Evolutionary conservation across 805 yeast genomes (phyloP), one percentile per base, ranked within the genome.

Genomic region (Teunomyces barrocoloradensis): DNA sequence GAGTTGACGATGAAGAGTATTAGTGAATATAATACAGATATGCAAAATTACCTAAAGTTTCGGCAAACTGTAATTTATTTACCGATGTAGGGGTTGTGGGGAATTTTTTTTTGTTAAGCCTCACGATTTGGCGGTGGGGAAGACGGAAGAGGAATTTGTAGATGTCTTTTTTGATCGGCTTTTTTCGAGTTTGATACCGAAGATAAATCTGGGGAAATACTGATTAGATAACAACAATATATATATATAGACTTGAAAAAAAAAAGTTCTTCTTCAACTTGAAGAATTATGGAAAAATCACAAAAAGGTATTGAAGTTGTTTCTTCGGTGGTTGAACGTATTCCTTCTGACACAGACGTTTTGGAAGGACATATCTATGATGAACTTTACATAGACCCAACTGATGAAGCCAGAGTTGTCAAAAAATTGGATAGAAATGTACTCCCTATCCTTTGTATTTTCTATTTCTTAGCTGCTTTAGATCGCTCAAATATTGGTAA

Each of bases 401-500:
- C 38, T n/a, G 54, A 48, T 9, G 67, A 63, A 39, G 53, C 63
- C 1, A 58, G 64, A 51, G 61, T 76, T n/a, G 49, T 73, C 10
- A 60, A 56, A 35, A 75, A 75, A 53, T 64, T 77, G 59, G 82
- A 78, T 53, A 54, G 58, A 41, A 66, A 65, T 41, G 54, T 77
- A 11, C 61, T 77, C 41, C 80, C 81, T 1, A 58, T 77, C 46
- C 59, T 77, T 47, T 60, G 73, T 6, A 48, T 69, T 17, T 59
- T 74, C 37, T 78, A 77, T 56, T 69, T 78, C 47, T 63, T 75
- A 39, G 73, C 81, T 3, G 69, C 71, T 42, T 61, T 81, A 47
- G 85, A 81, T 60, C 71, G 79, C 49, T 76, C 82, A 11, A 80
- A 80, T 56, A 78, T 81, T 45, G 84, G 85, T 53, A 81, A 81